Base-by-base conservation (phyloP, 73 alveolate species). In the Blepharisma stoltei region DNA sequence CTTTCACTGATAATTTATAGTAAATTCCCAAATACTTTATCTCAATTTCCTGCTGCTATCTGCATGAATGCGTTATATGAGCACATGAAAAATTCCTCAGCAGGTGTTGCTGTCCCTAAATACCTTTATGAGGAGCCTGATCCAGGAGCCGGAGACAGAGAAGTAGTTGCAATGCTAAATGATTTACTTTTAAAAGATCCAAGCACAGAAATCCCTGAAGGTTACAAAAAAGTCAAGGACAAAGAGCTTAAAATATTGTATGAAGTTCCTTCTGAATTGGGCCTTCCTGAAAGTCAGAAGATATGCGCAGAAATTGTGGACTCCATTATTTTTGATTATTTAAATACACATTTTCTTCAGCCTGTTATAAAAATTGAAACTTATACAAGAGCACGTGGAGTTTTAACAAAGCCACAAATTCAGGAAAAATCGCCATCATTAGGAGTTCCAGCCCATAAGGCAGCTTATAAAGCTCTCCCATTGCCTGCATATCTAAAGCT, bases 131-230 rank as follows among this genome's bases (percentile, higher is more conserved):
- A 79, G 41, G 95, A 92, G 71, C 92, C 92, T 37, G 92, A 82
- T 41, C 69, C 6, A 47, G 77, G 78, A 45, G 73, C 23, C 0
- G 93, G 88, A 18, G 95, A 92, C 54, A 76, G 70, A 44, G 92
- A 89, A 47, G 81, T 92, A 18, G 43, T 92, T 6, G 75, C 53
- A 46, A 84, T 86, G 77, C 78, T 92, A n/a, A 92, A 92, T 80
- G 65, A 77, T 48, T 52, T 81, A 67, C 68, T 92, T 23, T 68
- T 47, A 43, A 60, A 67, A 23, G 85, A 92, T 68, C 95, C 95
- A 6, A 78, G 49, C 27, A 73, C 81, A 53, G 85, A 81, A 6
- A 69, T 92, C 38, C 98, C 98, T n/a, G 93, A 89, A 69, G 98
- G 97, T 4, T 90, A 69, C 66, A 46, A 67, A 25, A 85, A 87